Evolutionary conservation across 306 rosid species (phyloP).

Genomic region (Boehmeria nivea): DNA sequence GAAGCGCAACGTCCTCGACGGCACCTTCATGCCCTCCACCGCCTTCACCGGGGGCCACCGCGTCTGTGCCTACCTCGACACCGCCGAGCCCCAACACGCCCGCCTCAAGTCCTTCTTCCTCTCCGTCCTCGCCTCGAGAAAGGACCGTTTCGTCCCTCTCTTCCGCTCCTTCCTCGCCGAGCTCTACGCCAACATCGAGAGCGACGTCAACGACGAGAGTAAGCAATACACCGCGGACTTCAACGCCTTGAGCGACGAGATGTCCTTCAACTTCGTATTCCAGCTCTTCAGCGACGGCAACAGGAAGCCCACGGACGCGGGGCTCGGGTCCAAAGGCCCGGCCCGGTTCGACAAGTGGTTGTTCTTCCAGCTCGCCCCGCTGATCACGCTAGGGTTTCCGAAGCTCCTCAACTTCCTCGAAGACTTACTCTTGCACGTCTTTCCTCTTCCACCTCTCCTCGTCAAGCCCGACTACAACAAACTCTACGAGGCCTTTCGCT

Average conservation of each 20-base stretch:
- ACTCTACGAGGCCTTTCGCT: constrained; percentile 31
- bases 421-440: constrained; percentile 38
- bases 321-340: constrained; percentile 36
- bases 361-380: constrained; percentile 44
- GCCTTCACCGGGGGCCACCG: constrained; percentile 65
- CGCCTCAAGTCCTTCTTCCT: constrained; percentile 39
- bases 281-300: constrained; percentile 34
- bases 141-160: constrained; percentile 41
- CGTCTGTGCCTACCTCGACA: constrained; percentile 56
- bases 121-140: constrained; percentile 23
- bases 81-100: constrained; percentile 46
- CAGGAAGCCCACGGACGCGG: constrained; percentile 18
- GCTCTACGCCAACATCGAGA: constrained; percentile 31
- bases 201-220: background rate
- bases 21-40: constrained; percentile 83
- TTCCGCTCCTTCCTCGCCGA: constrained; percentile 28
- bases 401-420: constrained; percentile 40
- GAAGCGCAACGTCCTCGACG: constrained; percentile 54
- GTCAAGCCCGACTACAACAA: constrained; percentile 43
- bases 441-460: constrained; percentile 41
- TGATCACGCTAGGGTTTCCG: constrained; percentile 36
- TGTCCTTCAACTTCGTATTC: constrained; percentile 49
- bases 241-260: constrained; percentile 19
- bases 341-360: constrained; percentile 39
- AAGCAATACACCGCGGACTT: constrained; percentile 25